Base-by-base conservation (phyloP, 345 rosid genomes). In the Bruguiera parviflora region DNA sequence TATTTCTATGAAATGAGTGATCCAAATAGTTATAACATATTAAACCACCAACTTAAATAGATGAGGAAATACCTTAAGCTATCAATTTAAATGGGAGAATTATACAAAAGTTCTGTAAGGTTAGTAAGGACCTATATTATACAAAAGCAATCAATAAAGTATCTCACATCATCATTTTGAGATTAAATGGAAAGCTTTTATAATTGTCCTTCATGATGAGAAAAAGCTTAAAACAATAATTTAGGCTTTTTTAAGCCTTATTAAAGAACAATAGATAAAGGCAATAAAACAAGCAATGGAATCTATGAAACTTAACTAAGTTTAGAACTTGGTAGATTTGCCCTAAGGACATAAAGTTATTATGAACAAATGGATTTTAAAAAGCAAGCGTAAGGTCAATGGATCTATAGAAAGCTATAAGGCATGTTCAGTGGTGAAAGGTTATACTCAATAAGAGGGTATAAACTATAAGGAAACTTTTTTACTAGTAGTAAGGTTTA, bases 71-170 rank as follows among this genome's bases (percentile, higher is more conserved):
- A 2, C 13, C 11, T 37, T 0, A 37, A 37, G 11, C 43, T 37
- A 32, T 32, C 7, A 32, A 32, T 32, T 32, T 7, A 32, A 32
- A 5, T 32, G 1, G 1, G 35, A 32, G 28, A 3, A 10, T 28
- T 27, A 37, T 37, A 31, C 6, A 25, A 1, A 0, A 57, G 4
- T 0, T 3, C 0, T 37, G 43, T 0, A 37, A 37, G 28, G 29
- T 27, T 25, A 0, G 22, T 0, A 37, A 8, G 2, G 8, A 13
- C 5, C 19, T 0, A 1, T 5, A 3, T 4, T 24, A 33, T 0
- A 58, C 5, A 25, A 58, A 11, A 8, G 5, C 35, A 32, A 32
- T 32, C 6, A 0, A 32, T 2, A 32, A 27, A 27, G 2, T 58
- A 37, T 37, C 0, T 0, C 33, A 21, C 18, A 2, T 58, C 1